Evolutionary conservation across 2,329 filamentous ascomycete genomes (phyloP).

Genomic region (Coniochaeta ligniaria): DNA sequence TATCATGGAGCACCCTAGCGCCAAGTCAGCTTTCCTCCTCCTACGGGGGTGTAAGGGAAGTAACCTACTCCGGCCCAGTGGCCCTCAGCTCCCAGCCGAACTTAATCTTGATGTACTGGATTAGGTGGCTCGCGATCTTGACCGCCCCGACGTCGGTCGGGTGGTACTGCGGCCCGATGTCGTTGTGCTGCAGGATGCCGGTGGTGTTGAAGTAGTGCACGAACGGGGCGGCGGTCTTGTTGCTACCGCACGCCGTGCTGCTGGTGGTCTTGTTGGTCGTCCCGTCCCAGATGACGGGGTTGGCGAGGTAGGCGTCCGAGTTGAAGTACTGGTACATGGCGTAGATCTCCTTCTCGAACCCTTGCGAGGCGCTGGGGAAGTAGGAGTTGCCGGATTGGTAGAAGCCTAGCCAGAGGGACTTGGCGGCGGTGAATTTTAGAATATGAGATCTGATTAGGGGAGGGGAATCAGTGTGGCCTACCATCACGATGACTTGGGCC

Average conservation of each 20-base stretch:
- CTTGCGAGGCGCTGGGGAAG: slow-evolving; percentile 27
- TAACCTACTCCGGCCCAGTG: slow-evolving; percentile 43
- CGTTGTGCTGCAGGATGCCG: slow-evolving; percentile 55
- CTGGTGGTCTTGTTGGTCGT: slow-evolving; percentile 28
- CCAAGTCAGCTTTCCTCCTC: slow-evolving; percentile 4
- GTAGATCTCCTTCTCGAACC: slow-evolving; percentile 42
- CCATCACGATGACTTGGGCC: slow-evolving; percentile 37
- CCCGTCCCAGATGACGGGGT: slow-evolving; percentile 31
- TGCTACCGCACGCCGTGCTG: slow-evolving; percentile 14
- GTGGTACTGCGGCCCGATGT: slow-evolving; percentile 51
- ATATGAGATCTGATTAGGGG: too few species aligned
- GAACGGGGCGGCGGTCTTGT: slow-evolving; percentile 31
- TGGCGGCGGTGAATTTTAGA: too few species aligned
- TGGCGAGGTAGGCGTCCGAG: slow-evolving; percentile 30
- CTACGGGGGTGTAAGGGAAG: slow-evolving; percentile 12
- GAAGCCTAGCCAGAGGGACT: slow-evolving; percentile 51
- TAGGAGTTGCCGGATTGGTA: slow-evolving; percentile 41
- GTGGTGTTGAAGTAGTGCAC: slow-evolving; percentile 56
- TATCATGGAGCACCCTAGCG: slow-evolving; percentile 32
- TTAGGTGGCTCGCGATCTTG: slow-evolving; percentile 53
- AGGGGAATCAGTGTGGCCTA: too few species aligned
- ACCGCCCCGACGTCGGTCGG: slow-evolving; percentile 55
- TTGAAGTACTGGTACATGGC: slow-evolving; percentile 46
- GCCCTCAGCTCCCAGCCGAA: slow-evolving; percentile 50
- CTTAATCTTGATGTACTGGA: slow-evolving; percentile 47